Conservation (phyloP, 345 rosid species). For the Gossypium thurberi region DNA sequence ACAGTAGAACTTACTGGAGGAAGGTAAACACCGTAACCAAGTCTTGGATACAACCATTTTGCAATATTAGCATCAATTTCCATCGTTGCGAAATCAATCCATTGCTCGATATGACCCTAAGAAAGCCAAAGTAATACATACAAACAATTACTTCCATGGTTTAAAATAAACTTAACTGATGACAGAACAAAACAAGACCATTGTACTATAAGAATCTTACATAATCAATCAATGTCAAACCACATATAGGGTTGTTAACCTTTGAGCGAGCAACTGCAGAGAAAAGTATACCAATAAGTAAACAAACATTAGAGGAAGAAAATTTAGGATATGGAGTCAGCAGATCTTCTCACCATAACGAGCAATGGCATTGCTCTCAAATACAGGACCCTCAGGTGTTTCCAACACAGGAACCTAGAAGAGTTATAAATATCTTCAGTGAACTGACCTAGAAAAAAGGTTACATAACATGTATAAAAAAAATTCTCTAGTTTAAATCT, state of each 20-base stretch:
- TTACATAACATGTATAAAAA: background rate
- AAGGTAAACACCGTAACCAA: too few species aligned
- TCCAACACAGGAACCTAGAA: slow-evolving; percentile 85
- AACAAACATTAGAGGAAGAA: background rate
- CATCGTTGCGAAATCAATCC: too few species aligned
- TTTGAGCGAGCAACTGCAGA: slow-evolving; percentile 57
- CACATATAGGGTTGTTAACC: slow-evolving; percentile 59
- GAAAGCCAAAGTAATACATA: too few species aligned
- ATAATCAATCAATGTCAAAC: too few species aligned
- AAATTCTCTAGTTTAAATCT: background rate
- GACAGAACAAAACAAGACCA: too few species aligned
- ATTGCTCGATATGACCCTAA: too few species aligned
- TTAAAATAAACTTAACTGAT: too few species aligned
- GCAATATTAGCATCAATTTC: too few species aligned
- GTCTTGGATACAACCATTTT: too few species aligned
- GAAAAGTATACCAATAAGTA: background rate
- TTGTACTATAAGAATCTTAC: too few species aligned
- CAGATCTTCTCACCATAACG: slow-evolving; percentile 54
- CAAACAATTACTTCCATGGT: too few species aligned
- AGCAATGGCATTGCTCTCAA: slow-evolving; percentile 98
- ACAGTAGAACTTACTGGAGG: too few species aligned
- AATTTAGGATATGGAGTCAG: background rate
- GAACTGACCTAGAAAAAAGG: background rate
- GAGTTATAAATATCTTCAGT: background rate
- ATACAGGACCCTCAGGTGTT: slow-evolving; percentile 83